Percentiles rank a stretch among this genome's conserved stretches.
Conservation (phyloP, 73 alveolate species). For the Paramecium pentaurelia region DNA sequence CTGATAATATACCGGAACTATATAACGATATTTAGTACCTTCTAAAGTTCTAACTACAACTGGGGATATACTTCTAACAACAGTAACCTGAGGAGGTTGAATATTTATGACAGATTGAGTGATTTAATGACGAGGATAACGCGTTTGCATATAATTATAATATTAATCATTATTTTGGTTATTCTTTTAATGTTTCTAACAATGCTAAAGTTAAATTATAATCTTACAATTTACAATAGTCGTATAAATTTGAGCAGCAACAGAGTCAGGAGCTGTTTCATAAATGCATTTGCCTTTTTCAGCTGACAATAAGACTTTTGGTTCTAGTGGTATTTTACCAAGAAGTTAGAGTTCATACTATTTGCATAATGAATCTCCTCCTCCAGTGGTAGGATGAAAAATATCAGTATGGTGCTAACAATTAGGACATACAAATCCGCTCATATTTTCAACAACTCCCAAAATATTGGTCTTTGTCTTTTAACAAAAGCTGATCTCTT, state of each 20-base stretch:
- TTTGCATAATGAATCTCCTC: conserved; percentile 90
- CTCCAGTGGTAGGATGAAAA: conserved; percentile 94
- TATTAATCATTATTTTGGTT: neutral
- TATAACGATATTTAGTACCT: neutral
- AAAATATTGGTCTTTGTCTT: conserved; percentile 86
- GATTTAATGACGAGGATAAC: neutral
- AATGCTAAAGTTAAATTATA: neutral
- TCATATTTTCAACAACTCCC: conserved; percentile 97
- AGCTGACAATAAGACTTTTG: conserved; percentile 50
- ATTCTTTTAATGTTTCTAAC: neutral
- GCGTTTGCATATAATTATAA: neutral
- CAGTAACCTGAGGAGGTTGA: neutral
- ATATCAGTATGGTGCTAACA: conserved; percentile 83
- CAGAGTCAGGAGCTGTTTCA: conserved; percentile 17
- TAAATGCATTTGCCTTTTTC: conserved; percentile 58
- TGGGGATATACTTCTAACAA: neutral
- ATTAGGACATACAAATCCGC: conserved; percentile 93
- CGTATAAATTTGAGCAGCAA: conserved; percentile 35
- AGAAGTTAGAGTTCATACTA: conserved; percentile 53
- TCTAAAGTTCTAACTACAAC: neutral
- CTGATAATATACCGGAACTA: conserved; percentile 17
- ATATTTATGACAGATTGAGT: neutral
- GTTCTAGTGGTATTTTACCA: conserved; percentile 58
- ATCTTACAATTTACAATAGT: neutral
- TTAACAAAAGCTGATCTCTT: conserved; percentile 91